phyloP scores from a whole-genome alignment of 2,329 filamentous ascomycete genomes.

The Colletotrichum lini region DNA sequence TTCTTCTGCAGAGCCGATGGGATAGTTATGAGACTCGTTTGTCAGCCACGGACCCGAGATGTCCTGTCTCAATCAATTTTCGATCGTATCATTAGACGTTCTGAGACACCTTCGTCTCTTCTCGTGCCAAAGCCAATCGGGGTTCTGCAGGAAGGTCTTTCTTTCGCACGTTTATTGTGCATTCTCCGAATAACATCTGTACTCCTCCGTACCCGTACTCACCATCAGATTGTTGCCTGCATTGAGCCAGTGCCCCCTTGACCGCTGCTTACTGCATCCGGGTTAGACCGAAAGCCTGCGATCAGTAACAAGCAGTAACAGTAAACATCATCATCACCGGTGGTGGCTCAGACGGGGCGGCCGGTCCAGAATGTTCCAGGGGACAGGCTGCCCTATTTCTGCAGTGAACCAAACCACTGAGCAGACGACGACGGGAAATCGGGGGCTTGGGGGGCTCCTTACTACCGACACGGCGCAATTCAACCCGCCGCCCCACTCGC shows the following conservation, averaged over 20 bases:
- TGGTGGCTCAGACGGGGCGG: too few relatives aligned
- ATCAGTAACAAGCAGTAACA: neutral
- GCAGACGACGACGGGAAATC: neutral
- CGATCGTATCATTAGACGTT: neutral
- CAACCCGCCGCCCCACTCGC: conserved; percentile 26
- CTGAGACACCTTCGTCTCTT: conserved; percentile 3
- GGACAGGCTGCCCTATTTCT: too few relatives aligned
- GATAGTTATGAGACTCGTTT: too few relatives aligned
- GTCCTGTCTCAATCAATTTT: too few relatives aligned
- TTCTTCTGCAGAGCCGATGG: too few relatives aligned
- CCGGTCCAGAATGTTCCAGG: too few relatives aligned
- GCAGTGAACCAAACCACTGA: neutral
- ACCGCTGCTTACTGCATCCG: conserved; percentile 8
- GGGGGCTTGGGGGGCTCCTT: conserved; percentile 22
- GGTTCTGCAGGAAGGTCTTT: neutral
- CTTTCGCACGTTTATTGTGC: neutral
- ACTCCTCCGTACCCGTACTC: neutral
- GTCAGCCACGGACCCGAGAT: too few relatives aligned
- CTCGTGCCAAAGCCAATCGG: neutral
- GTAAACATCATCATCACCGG: neutral
- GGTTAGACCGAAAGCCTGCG: neutral
- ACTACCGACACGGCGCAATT: conserved; percentile 35
- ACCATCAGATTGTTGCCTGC: conserved; percentile 13
- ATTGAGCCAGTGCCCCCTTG: conserved; percentile 4
- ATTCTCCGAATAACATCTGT: neutral